Evolutionary conservation across 306 rosid species (phyloP).

Genomic region (Vicia faba): DNA sequence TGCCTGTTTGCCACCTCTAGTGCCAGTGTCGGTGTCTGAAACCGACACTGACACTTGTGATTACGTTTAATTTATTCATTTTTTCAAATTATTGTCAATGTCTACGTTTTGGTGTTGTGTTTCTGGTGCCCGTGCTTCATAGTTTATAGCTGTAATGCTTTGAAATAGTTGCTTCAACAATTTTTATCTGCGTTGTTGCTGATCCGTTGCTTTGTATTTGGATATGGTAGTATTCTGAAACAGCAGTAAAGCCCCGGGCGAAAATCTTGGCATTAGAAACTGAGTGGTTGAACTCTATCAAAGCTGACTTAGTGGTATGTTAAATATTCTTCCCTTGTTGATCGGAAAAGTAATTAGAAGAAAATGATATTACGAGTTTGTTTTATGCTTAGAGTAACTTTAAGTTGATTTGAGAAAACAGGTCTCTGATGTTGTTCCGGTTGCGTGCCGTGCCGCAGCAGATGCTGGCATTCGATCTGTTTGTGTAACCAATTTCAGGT

Average conservation of each 20-base stretch:
- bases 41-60: too few species aligned
- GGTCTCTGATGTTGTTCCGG: conserved; percentile 98
- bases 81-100: too few species aligned
- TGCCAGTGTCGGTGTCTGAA: too few species aligned
- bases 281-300: conserved; percentile 84
- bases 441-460: conserved; percentile 95
- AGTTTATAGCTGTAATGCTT: conserved; percentile 5
- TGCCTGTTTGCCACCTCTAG: too few species aligned
- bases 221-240: conserved; percentile 73
- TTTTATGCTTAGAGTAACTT: conserved; percentile 24
- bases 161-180: not conserved
- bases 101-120: too few species aligned
- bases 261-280: conserved; percentile 69
- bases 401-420: conserved; percentile 39
- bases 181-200: conserved; percentile 14
- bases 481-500: conserved; percentile 97
- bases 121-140: too few species aligned
- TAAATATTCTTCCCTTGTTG: conserved; percentile 23
- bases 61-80: too few species aligned
- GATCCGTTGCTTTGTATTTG: conserved; percentile 25
- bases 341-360: conserved; percentile 11
- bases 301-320: conserved; percentile 92
- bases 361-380: conserved; percentile 9
- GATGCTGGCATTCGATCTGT: conserved; percentile 98
- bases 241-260: conserved; percentile 86